These are phyloP conservation scores for Salmacisia buchloeana DNA, from an alignment of 1,284 basidiomycete genomes.

Conservation along the genomic window DNA sequence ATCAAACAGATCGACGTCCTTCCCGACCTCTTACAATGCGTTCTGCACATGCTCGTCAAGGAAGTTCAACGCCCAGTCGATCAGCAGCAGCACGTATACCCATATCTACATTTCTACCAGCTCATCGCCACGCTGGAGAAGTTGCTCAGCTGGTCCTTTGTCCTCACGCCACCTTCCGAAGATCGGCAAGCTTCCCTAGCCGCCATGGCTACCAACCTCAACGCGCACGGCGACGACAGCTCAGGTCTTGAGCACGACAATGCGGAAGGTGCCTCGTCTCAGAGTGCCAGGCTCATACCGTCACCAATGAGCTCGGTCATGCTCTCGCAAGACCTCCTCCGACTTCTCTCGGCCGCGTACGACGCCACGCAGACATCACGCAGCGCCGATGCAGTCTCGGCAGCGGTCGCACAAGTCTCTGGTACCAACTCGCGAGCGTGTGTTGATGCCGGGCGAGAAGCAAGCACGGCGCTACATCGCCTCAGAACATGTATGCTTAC, in stretches of 20 bases:
- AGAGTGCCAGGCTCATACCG: constrained; percentile 14
- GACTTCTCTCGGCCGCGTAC: constrained; percentile 28
- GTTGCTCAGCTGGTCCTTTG: constrained; percentile 33
- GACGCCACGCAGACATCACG: constrained; percentile 2
- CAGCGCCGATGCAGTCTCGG: background rate
- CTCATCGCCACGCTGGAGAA: constrained; percentile 28
- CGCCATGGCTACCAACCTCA: constrained; percentile 12
- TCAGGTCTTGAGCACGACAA: constrained; percentile 16
- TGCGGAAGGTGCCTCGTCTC: constrained; percentile 9
- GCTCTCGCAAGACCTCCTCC: constrained; percentile 28
- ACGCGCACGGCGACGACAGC: constrained; percentile 18
- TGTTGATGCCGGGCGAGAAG: background rate
- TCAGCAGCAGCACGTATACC: background rate
- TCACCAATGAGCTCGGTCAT: constrained; percentile 23
- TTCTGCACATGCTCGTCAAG: constrained; percentile 27
- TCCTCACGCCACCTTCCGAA: no score
- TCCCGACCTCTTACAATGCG: constrained; percentile 24
- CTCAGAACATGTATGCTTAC: background rate
- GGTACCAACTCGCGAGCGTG: background rate
- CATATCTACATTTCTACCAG: constrained; percentile 20
- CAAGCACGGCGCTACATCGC: constrained; percentile 3
- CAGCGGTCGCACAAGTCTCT: background rate
- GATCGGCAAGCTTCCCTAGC: no score
- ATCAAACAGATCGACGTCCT: constrained; percentile 22
- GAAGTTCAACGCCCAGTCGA: constrained; percentile 13